Evolutionary conservation across 192 early-diverging fungal species (phyloP).

Genomic region (Phlyctochytrium planicorne): DNA sequence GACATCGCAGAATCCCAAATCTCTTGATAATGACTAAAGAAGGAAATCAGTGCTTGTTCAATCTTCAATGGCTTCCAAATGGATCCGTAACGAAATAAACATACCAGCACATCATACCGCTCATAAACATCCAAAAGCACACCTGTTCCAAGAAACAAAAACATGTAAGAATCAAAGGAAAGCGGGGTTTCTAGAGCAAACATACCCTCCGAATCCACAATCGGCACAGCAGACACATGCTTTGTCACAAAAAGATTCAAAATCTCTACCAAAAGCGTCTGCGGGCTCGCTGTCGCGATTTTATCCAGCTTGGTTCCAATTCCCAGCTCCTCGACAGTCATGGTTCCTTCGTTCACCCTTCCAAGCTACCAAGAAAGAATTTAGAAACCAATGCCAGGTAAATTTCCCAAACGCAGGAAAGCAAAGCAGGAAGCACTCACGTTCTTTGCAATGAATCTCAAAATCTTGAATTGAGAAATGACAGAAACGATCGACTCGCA

Average conservation of each 20-base stretch:
- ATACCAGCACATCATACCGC: slow-evolving; percentile 92
- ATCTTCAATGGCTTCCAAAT: no score
- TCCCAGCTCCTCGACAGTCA: slow-evolving; percentile 69
- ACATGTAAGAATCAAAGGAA: neutral
- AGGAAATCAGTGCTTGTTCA: slow-evolving; percentile 3
- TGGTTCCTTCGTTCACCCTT: slow-evolving; percentile 20
- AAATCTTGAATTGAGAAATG: slow-evolving; percentile 83
- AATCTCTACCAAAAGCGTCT: slow-evolving; percentile 82
- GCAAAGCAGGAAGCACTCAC: slow-evolving; percentile 37
- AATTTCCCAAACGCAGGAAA: neutral
- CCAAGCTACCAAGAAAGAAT: slow-evolving; percentile 9
- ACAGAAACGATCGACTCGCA: slow-evolving; percentile 90
- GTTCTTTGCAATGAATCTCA: slow-evolving; percentile 85
- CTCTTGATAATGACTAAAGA: slow-evolving; percentile 61
- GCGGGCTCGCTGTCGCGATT: slow-evolving; percentile 74
- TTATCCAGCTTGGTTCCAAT: slow-evolving; percentile 83
- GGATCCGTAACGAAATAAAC: slow-evolving; percentile 9
- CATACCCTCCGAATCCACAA: slow-evolving; percentile 79
- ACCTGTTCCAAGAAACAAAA: no score
- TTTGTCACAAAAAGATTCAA: slow-evolving; percentile 90
- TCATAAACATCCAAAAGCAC: slow-evolving; percentile 93
- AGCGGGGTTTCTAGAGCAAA: neutral
- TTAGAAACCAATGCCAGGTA: neutral
- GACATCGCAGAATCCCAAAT: slow-evolving; percentile 73
- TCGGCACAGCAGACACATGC: slow-evolving; percentile 89